Percentiles rank a stretch among this genome's conserved stretches.
Conservation (phyloP, 75 land plant species). For the Cryptomeria japonica region DNA sequence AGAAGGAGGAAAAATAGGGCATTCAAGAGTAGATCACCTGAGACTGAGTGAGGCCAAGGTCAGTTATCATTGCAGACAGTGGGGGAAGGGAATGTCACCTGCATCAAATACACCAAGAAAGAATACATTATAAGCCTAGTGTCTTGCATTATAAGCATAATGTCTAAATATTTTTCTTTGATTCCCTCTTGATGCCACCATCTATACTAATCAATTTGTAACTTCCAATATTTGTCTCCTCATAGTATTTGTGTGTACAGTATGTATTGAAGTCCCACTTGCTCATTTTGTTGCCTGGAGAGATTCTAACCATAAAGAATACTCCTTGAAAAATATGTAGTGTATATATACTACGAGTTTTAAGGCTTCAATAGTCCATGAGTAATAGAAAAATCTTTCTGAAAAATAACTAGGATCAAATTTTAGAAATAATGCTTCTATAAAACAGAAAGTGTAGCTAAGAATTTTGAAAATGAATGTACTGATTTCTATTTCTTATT, state of each 20-base stretch:
- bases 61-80: conserved; percentile 22
- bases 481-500: too few relatives aligned
- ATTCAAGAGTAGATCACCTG: conserved; percentile 25
- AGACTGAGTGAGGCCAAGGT: conserved; percentile 34
- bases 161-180: conserved; percentile 53
- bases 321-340: too few relatives aligned
- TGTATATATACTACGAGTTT: too few relatives aligned
- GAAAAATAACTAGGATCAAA: too few relatives aligned
- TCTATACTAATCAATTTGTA: neutral
- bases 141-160: neutral
- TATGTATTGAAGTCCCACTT: neutral
- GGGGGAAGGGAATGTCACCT: conserved; percentile 50
- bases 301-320: too few relatives aligned
- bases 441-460: too few relatives aligned
- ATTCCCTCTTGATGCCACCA: conserved; percentile 53
- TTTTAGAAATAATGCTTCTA: too few relatives aligned
- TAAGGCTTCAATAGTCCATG: too few relatives aligned
- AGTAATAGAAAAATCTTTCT: too few relatives aligned
- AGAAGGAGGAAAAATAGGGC: neutral
- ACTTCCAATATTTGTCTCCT: neutral
- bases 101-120: conserved; percentile 15
- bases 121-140: neutral
- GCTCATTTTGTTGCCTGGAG: neutral
- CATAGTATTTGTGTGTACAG: neutral
- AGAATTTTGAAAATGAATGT: too few relatives aligned